Evolutionary conservation across 805 yeast genomes (phyloP).

Genomic region (Ogataea nakhonphanomensis): DNA sequence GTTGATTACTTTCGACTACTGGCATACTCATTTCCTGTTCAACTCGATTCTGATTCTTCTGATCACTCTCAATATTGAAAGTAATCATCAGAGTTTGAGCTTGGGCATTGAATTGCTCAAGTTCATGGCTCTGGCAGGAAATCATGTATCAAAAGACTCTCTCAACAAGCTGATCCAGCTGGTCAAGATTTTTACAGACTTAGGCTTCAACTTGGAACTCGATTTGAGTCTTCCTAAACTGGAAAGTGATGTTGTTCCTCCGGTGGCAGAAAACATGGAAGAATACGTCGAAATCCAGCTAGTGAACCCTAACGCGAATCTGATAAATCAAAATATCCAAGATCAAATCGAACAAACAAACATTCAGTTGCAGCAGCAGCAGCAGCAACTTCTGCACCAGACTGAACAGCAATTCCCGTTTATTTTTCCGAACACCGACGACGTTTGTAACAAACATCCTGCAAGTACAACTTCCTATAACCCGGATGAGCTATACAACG

Average conservation of each 20-base stretch:
- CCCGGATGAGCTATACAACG: slow-evolving; percentile 10
- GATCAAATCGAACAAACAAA: slow-evolving; percentile 17
- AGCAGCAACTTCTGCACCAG: slow-evolving; percentile 14
- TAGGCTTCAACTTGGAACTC: slow-evolving; percentile 16
- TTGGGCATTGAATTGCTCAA: slow-evolving; percentile 27
- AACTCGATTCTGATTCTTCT: slow-evolving; percentile 32
- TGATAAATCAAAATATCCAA: slow-evolving; percentile 15
- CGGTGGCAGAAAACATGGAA: slow-evolving; percentile 3
- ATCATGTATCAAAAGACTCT: slow-evolving; percentile 28
- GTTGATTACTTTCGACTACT: slow-evolving; percentile 37
- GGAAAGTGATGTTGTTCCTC: slow-evolving; percentile 6
- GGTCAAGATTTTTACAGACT: slow-evolving; percentile 20
- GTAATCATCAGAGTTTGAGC: slow-evolving; percentile 9
- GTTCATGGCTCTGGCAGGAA: slow-evolving; percentile 28
- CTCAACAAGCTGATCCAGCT: slow-evolving; percentile 24
- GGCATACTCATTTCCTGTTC: slow-evolving; percentile 39
- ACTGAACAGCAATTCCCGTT: slow-evolving; percentile 17
- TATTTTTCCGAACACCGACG: slow-evolving; percentile 10
- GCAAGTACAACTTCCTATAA: slow-evolving; percentile 1
- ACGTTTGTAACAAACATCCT: slow-evolving; percentile 1
- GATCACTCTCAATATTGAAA: slow-evolving; percentile 19
- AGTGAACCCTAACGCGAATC: slow-evolving; percentile 15
- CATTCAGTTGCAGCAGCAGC: slow-evolving; percentile 20
- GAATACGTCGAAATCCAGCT: slow-evolving; percentile 15
- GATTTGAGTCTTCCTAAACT: slow-evolving; percentile 15